Evolutionary conservation across 1,284 basidiomycete genomes (phyloP), one percentile per base, ranked within the genome.

Genomic region (Phaffia rhodozyma): DNA sequence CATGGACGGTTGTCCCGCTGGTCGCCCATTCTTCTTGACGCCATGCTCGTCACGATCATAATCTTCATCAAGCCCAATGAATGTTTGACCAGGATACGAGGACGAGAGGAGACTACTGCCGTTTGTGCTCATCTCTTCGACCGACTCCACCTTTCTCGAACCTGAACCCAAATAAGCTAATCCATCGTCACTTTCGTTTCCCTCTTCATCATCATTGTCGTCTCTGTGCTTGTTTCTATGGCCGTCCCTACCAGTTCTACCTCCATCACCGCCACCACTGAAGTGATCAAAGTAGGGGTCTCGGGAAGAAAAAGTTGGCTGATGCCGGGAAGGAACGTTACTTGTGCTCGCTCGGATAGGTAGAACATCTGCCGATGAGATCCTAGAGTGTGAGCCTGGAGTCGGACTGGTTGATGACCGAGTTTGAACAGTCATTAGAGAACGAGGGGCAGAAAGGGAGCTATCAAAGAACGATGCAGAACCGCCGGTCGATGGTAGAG

Each of bases 341-440:
- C 11, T 27, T 16, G 52, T 53, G 25, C 25, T 32, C 11, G 52
- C 5, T 20, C 30, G 52, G 5, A 27, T 18, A 53, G 52, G 25
- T 13, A 27, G 25, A 4, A 32, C 11, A 53, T 53, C 25, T 2
- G 23, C 9, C 5, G 38, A 27, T 11, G 61, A 50, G 27, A 56
- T 13, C 25, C 25, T 43, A 3, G 61, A 62, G 9, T 23, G 29
- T 38, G 38, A 20, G n/a, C 38, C 34, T 49, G 29, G 47, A 23
- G 57, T 43, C 47, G 61, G 61, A 23, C 55, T 53, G 6, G 61
- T 62, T 2, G 56, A 47, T 32, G 61, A 57, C 20, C 61, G 55
- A 5, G 61, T 32, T 23, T 56, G 62, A 3, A 63, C 34, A 25
- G 21, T 16, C 11, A 58, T 43, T 16, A 57, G 50, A 5, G 50